Percentiles rank a stretch among this genome's conserved stretches.
Evolutionary conservation across 495 filamentous ascomycete species (phyloP).

Genomic region (Aspergillus leporis): DNA sequence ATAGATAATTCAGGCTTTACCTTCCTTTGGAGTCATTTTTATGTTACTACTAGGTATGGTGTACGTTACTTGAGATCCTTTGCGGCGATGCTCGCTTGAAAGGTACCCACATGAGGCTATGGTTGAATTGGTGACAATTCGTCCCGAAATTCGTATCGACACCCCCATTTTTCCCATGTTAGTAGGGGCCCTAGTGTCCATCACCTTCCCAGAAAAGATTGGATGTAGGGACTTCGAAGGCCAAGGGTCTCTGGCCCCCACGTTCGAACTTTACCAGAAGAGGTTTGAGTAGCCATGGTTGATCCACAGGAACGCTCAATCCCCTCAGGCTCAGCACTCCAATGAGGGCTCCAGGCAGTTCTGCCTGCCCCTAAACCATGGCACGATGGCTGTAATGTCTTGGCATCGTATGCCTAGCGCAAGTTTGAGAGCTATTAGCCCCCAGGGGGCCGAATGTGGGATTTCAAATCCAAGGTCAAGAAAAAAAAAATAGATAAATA

Average conservation of each 20-base stretch:
- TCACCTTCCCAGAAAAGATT: conserved; percentile 1
- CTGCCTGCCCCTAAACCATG: background rate
- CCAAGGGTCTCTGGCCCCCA: background rate
- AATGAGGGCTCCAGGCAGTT: background rate
- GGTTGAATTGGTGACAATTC: background rate
- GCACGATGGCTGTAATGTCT: background rate
- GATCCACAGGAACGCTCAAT: background rate
- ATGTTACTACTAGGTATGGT: too few relatives aligned
- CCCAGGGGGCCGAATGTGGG: background rate
- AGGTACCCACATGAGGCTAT: too few relatives aligned
- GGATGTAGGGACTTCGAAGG: background rate
- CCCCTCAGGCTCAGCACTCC: background rate
- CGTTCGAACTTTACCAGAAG: background rate
- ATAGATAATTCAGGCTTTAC: background rate
- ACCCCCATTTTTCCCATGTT: background rate
- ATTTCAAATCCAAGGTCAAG: too few relatives aligned
- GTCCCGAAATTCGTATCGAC: background rate
- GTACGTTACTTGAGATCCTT: background rate
- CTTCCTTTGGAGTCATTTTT: background rate
- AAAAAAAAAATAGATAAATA: too few relatives aligned
- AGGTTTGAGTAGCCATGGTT: background rate
- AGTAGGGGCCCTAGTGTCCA: background rate
- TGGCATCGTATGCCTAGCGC: background rate
- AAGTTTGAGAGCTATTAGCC: background rate
- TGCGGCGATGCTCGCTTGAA: background rate